These are phyloP conservation scores for Spencermartinsiella ligniputridi DNA, from an alignment of 1,139 yeast genomes.

Conservation along the genomic window DNA sequence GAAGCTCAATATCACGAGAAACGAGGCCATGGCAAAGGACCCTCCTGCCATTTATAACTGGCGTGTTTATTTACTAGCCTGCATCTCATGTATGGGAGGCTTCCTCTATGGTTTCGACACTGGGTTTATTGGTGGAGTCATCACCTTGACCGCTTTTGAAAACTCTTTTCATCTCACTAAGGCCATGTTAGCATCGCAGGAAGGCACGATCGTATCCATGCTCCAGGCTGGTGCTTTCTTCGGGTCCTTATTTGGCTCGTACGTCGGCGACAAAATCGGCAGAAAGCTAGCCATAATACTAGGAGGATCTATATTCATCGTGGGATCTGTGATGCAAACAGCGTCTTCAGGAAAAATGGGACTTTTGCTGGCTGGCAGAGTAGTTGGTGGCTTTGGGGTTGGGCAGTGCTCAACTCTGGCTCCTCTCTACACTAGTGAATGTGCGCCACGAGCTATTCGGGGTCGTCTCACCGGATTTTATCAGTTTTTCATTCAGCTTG, in stretches of 20 bases:
- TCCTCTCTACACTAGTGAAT: conserved; percentile 61
- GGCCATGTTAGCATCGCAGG: conserved; percentile 5
- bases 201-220: conserved; percentile 39
- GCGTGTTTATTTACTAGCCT: background rate
- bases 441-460: conserved; percentile 52
- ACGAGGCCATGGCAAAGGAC: background rate
- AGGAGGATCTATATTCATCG: conserved; percentile 38
- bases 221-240: conserved; percentile 47
- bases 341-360: conserved; percentile 63
- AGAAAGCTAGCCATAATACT: conserved; percentile 36
- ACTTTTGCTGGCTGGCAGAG: conserved; percentile 43
- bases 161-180: conserved; percentile 4
- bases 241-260: conserved; percentile 37
- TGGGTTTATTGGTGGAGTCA: conserved; percentile 13
- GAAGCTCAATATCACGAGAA: too few species aligned
- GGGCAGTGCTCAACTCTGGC: conserved; percentile 55
- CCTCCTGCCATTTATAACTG: conserved; percentile 3
- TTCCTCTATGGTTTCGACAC: conserved; percentile 15
- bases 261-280: conserved; percentile 39
- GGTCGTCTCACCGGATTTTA: conserved; percentile 65
- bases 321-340: conserved; percentile 20
- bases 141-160: conserved; percentile 8
- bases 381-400: conserved; percentile 50
- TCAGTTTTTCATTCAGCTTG: conserved; percentile 64
- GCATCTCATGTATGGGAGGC: conserved; percentile 9